Percentiles rank a stretch among this genome's conserved stretches.
Conservation (phyloP, 768 basidiomycete genomes). For the Podaxis sp. region DNA sequence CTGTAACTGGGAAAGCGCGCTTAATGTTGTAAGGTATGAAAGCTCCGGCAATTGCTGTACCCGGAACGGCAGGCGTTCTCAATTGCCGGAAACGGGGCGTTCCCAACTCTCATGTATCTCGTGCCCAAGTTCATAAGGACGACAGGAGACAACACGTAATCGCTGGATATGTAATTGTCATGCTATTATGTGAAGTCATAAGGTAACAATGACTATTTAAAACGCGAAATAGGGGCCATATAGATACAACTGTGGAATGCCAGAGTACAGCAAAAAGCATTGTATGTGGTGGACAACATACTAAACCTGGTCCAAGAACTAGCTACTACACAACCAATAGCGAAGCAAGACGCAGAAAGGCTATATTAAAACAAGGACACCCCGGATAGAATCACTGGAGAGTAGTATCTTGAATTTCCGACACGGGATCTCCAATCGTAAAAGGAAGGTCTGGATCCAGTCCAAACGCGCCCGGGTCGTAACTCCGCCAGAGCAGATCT, state of each 20-base stretch:
- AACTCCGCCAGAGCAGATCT: constrained; percentile 58
- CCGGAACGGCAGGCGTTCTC: background rate
- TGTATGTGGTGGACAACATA: constrained; percentile 3
- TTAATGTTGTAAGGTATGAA: background rate
- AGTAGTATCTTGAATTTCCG: constrained; percentile 36
- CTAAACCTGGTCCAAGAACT: constrained; percentile 10
- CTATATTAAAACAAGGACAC: constrained; percentile 9
- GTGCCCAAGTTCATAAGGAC: background rate
- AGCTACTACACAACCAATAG: constrained; percentile 3
- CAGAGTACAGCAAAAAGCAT: constrained; percentile 1
- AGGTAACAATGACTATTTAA: background rate
- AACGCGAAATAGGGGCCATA: background rate
- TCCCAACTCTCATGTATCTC: background rate
- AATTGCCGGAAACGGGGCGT: background rate
- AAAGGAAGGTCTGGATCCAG: constrained; percentile 80
- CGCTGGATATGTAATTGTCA: background rate
- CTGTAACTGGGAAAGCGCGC: background rate
- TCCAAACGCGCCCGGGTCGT: constrained; percentile 74
- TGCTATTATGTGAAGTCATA: background rate
- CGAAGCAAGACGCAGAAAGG: constrained; percentile 11
- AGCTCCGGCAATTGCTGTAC: background rate
- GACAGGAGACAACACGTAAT: no score
- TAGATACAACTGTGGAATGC: constrained; percentile 7
- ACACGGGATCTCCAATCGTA: constrained; percentile 44
- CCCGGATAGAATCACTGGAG: constrained; percentile 21